These are phyloP conservation scores for Chalara sp. DNA, from an alignment of 2,329 filamentous ascomycete genomes.

Conservation along the genomic window DNA sequence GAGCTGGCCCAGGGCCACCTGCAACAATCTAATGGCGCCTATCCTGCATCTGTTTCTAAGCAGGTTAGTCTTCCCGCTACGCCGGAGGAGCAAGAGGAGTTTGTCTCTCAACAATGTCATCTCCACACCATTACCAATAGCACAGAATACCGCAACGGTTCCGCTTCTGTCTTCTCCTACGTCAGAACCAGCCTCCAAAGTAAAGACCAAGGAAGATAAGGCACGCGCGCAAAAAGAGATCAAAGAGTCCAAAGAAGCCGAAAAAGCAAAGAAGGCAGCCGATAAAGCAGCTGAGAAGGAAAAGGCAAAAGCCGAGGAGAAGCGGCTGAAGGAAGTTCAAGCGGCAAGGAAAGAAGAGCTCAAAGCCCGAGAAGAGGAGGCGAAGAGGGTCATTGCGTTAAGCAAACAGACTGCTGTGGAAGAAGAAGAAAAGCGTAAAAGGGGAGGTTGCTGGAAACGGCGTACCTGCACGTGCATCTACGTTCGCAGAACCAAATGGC, in stretches of 20 bases:
- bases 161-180: neutral
- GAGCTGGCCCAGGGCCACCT: conserved; percentile 42
- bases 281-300: conserved; percentile 38
- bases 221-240: conserved; percentile 56
- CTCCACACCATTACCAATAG: conserved; percentile 47
- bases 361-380: conserved; percentile 44
- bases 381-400: conserved; percentile 51
- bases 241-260: conserved; percentile 45
- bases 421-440: conserved; percentile 51
- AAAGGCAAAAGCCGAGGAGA: conserved; percentile 36
- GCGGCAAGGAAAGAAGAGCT: conserved; percentile 31
- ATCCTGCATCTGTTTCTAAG: conserved; percentile 37
- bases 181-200: conserved; percentile 24
- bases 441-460: conserved; percentile 2
- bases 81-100: conserved; percentile 44
- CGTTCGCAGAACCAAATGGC: neutral
- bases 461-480: neutral
- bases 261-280: conserved; percentile 32
- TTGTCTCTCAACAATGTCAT: conserved; percentile 58
- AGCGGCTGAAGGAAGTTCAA: conserved; percentile 26
- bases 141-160: conserved; percentile 4
- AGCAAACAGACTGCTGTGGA: conserved; percentile 49
- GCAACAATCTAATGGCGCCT: conserved; percentile 36
- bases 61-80: conserved; percentile 43
- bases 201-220: conserved; percentile 52